Evolutionary conservation across 352 stramenopile species (phyloP).

Genomic region (Globisporangium abappressorium): DNA sequence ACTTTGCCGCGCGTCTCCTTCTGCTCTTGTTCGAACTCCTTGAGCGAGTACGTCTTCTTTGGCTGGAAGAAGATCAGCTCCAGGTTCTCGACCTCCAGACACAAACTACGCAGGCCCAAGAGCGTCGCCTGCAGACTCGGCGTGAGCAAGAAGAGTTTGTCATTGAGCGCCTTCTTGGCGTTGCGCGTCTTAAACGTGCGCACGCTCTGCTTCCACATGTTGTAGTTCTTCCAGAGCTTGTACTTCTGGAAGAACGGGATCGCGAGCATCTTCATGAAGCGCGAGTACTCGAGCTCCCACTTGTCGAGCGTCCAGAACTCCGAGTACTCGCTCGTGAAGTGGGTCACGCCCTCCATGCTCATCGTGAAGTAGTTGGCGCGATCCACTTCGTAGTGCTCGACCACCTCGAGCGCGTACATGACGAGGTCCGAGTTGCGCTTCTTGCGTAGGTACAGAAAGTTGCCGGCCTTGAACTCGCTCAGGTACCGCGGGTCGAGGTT

Average conservation of each 20-base stretch:
- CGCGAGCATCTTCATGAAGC: constrained; percentile 90
- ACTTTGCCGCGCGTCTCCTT: constrained; percentile 43
- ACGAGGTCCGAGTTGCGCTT: constrained; percentile 60
- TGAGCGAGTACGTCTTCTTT: constrained; percentile 74
- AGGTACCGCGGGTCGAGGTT: constrained; percentile 75
- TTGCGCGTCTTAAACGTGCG: constrained; percentile 84
- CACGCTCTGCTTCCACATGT: constrained; percentile 90
- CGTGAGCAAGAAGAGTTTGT: constrained; percentile 88
- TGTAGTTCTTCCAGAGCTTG: constrained; percentile 93
- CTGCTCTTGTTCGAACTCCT: constrained; percentile 82
- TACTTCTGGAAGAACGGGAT: constrained; percentile 93
- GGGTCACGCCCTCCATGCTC: constrained; percentile 89
- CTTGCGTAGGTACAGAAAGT: constrained; percentile 82
- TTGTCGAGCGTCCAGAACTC: constrained; percentile 92
- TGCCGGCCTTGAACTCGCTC: constrained; percentile 69
- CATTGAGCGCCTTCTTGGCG: constrained; percentile 78
- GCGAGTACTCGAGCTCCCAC: constrained; percentile 91
- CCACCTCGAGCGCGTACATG: constrained; percentile 83
- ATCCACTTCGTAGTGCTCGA: constrained; percentile 84
- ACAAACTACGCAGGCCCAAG: constrained; percentile 69
- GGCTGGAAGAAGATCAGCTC: constrained; percentile 70
- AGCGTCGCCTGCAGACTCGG: constrained; percentile 81
- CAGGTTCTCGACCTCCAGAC: constrained; percentile 59
- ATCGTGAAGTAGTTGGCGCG: constrained; percentile 91
- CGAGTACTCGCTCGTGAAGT: constrained; percentile 84